A percentile compares a stretch with the other conserved stretches of the same genome.
Conservation (phyloP, 2,329 filamentous ascomycete genomes). For the Chaetomiaceae sp. region DNA sequence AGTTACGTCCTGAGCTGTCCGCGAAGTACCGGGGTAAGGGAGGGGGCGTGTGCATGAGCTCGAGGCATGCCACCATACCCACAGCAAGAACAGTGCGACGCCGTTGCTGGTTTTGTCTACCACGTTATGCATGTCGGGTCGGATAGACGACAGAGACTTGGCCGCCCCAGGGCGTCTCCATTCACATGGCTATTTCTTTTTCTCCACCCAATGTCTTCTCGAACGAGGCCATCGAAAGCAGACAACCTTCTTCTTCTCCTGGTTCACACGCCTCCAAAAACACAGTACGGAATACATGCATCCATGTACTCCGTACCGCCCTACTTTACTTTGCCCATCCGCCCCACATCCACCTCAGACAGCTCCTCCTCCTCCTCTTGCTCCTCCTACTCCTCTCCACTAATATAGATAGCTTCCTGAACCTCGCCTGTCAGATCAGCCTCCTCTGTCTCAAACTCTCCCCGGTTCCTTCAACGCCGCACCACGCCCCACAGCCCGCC, state of each 20-base stretch:
- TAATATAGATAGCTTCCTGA: conserved; percentile 15
- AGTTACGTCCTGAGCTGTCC: background rate
- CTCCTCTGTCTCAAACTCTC: conserved; percentile 20
- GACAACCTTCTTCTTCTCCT: background rate
- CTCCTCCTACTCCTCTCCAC: conserved; percentile 7
- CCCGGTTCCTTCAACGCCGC: conserved; percentile 20
- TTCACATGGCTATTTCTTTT: conserved; percentile 6
- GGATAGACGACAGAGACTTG: background rate
- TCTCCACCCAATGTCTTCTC: background rate
- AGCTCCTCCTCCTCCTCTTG: conserved; percentile 8
- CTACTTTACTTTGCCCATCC: background rate
- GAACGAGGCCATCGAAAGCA: background rate
- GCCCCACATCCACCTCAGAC: background rate
- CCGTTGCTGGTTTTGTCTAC: conserved; percentile 1
- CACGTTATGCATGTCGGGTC: too few species aligned
- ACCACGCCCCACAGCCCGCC: conserved; percentile 21
- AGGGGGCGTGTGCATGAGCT: conserved; percentile 3
- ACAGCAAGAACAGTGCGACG: background rate
- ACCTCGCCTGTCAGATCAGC: conserved; percentile 16
- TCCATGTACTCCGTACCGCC: background rate
- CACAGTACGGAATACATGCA: background rate
- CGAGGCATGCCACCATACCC: background rate
- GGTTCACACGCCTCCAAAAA: too few species aligned
- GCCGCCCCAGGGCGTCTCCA: background rate
- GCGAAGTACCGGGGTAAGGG: conserved; percentile 7